Evolutionary conservation across 805 yeast species (phyloP), one percentile per base, ranked within the genome.

Genomic region (Monosporozyma siamensis): DNA sequence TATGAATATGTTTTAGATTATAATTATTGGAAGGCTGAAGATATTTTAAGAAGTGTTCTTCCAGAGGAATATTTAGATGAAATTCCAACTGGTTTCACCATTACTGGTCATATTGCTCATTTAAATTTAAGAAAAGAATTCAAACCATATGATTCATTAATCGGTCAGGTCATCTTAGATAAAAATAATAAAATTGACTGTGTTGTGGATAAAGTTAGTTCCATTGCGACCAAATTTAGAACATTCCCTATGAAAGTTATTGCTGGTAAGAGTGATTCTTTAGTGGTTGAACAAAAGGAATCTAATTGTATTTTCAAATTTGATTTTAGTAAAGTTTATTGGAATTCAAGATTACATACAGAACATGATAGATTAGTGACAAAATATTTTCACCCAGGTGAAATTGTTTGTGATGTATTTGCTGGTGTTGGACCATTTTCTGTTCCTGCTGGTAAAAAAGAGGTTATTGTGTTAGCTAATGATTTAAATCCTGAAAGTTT

Each of bases 401-500:
- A 82, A 45, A 83, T 87, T 6, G 83, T 94, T 0, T 86, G 87
- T 54, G 99, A 92, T 66, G 97, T 88, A 0, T 85, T 94, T 77
- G 97, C 96, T 1, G 99, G 99, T 38, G 97, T 92, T 2, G 99
- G 99, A 0, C 99, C 99, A 4, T 92, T 94, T 67, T 90, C 95
- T 1, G 77, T 92, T 1, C 99, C 99, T 0, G 95, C 97, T 0
- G 97, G 89, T 11, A 87, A 82, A 61, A 85, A 82, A 47, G 74
- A 74, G 12, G 82, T 80, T 9, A 59, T 89, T 41, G 95, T 86
- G 0, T 69, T 92, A 52, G 96, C 97, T 9, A 92, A 89, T 59
- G 99, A 92, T 61, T 69, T 92, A 59, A 92, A 92, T 56, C 97
- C 97, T 0, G 84, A 82, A 46, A 80, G 95, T 45, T 84, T 67